A percentile compares a stretch with the other conserved stretches of the same genome.
Evolutionary conservation across 805 yeast species (phyloP).

Genomic region (Wickerhamiella slavikovae): DNA sequence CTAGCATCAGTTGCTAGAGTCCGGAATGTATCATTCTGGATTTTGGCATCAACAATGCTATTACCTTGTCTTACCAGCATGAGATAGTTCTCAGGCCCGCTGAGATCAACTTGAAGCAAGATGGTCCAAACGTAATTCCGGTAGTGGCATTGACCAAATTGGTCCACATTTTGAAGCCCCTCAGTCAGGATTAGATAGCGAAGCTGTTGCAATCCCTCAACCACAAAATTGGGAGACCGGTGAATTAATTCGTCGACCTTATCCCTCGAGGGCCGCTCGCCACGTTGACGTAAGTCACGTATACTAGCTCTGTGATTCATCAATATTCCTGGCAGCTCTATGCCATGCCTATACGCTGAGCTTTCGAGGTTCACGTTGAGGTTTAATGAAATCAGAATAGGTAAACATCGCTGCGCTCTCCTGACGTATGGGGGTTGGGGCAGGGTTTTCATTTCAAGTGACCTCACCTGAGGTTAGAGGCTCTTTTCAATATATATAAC

Average conservation of each 20-base stretch:
- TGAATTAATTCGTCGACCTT: constrained; percentile 28
- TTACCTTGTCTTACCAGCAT: constrained; percentile 35
- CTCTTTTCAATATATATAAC: no score
- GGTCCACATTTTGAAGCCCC: constrained; percentile 15
- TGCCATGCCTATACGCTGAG: no score
- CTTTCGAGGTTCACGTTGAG: no score
- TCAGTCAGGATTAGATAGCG: constrained; percentile 31
- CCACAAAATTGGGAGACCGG: constrained; percentile 22
- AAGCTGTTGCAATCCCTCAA: constrained; percentile 31
- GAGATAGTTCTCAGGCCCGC: constrained; percentile 33
- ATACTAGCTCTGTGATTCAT: constrained; percentile 1
- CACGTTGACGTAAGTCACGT: neutral
- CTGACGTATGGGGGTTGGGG: no score
- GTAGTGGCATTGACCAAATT: constrained; percentile 32
- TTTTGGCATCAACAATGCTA: constrained; percentile 41
- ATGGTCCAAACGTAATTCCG: constrained; percentile 69
- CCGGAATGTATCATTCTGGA: constrained; percentile 68
- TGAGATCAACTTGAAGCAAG: constrained; percentile 40
- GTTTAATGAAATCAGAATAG: no score
- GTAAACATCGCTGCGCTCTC: no score
- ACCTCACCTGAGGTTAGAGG: no score
- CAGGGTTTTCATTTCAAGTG: no score
- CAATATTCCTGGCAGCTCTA: no score
- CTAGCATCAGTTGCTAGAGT: constrained; percentile 55
- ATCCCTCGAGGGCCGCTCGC: constrained; percentile 15